Evolutionary conservation across 305 asterid genomes (phyloP), one percentile per base, ranked within the genome.

Genomic region (Stenogyne calaminthoides): DNA sequence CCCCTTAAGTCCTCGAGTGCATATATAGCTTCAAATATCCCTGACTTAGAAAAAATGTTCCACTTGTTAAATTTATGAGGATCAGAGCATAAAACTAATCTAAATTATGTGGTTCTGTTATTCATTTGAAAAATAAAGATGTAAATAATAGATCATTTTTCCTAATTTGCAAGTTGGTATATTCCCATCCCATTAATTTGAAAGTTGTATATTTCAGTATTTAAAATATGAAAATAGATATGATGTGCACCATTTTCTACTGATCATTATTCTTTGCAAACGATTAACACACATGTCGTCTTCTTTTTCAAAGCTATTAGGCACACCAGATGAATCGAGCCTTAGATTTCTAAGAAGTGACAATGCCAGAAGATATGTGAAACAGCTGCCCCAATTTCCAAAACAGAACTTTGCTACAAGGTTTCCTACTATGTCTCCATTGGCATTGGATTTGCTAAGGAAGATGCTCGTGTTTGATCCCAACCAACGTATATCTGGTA

Each of bases 391-490:
- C 7, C 75, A 71, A 9, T 87, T 73, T 73, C 97, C 95, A 5
- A 88, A 83, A 80, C 97, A 91, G 71, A 85, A 87, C 64, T 76
- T 93, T 71, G 75, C 87, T 15, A 83, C 87, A 39, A 88, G 87
- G 73, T 93, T 91, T 69, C 95, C 96, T 6, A 85, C 69, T 75
- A 86, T 83, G 88, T 79, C 96, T 46, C 86, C 96, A 32, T 42
- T 83, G 82, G 97, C 96, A 57, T 56, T 91, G 74, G 96, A 93
- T 88, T 87, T 93, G 70, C 81, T 93, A 3, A 93, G 89, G 40
- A 93, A 89, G 80, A 88, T 93, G 96, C 96, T 93, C 29, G 88
- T 88, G 36, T 93, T 93, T 80, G 95, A 93, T 76, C 98, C 97
- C 14, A 73, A 52, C 81, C 86, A 79, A 70, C 88, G 96, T 7